Conservation (phyloP, 2,329 filamentous ascomycete species). For the Sphaerulina vaccinii region DNA sequence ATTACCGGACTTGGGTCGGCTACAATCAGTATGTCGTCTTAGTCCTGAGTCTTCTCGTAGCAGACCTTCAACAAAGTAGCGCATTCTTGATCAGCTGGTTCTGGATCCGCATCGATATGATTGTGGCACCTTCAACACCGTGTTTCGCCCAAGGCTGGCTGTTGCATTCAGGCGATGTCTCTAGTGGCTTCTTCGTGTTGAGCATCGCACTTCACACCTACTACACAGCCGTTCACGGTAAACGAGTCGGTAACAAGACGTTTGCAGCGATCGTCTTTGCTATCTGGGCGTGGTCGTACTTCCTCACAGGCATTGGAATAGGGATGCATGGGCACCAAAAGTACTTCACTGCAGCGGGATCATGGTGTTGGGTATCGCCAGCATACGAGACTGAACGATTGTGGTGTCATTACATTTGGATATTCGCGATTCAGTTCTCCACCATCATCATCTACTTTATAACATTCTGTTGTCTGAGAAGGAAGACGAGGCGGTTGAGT, state of each 20-base stretch:
- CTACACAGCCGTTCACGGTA: slow-evolving; percentile 58
- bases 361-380: slow-evolving; percentile 67
- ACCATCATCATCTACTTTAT: slow-evolving; percentile 52
- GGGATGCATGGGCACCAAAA: slow-evolving; percentile 42
- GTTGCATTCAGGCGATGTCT: slow-evolving; percentile 64
- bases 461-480: slow-evolving; percentile 34
- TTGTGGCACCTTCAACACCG: slow-evolving; percentile 54
- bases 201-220: slow-evolving; percentile 67
- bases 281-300: slow-evolving; percentile 61
- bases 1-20: slow-evolving; percentile 34
- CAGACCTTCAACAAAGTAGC: slow-evolving; percentile 65
- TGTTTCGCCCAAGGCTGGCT: slow-evolving; percentile 70
- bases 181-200: slow-evolving; percentile 66
- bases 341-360: slow-evolving; percentile 59
- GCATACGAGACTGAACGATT: slow-evolving; percentile 51
- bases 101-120: slow-evolving; percentile 56
- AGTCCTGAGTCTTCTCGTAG: slow-evolving; percentile 67
- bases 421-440: slow-evolving; percentile 56
- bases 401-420: slow-evolving; percentile 63
- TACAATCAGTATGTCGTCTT: slow-evolving; percentile 67
- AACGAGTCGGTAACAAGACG: slow-evolving; percentile 49
- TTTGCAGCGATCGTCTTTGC: slow-evolving; percentile 52
- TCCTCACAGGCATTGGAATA: slow-evolving; percentile 55
- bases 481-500: slow-evolving; percentile 29
- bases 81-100: slow-evolving; percentile 63